Base-by-base conservation (phyloP, 1,284 basidiomycete species). In the Peniophora sp. region DNA sequence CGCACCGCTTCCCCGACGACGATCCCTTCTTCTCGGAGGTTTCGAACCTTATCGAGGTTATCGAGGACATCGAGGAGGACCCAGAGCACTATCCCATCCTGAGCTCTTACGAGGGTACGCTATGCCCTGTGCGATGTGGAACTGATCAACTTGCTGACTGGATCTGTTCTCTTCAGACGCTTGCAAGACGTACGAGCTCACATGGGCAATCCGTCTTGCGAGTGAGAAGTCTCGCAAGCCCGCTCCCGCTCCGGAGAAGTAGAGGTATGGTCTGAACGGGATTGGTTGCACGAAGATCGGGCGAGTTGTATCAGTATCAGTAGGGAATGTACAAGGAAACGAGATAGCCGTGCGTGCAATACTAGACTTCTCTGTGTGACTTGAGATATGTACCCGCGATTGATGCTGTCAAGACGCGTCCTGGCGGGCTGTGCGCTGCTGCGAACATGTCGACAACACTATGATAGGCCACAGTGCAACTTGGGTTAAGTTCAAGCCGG, bases 1-100 rank as follows among this genome's bases (percentile, higher is more conserved):
- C 76, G 44, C 73, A 85, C 64, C 71, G 75, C 48, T 92, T 88
- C 74, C 78, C 78, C 2, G 88, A 93, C 55, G 92, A 95, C 62
- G 92, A 95, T 64, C 90, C 91, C 12, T 94, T 94, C 79, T 92
- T 92, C 76, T 90, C 88, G 22, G 89, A 94, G 68, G 70, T 93
- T 43, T 90, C 88, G 43, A 86, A 88, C 66, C 78, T 88, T 63
- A 86, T 92, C 55, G 89, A 93, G 66, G 75, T 85, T 55, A 81
- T 92, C 54, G 88, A 91, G 68, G 84, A 86, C 59, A 85, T 85
- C 41, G 83, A 86, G 61, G 80, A 83, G 59, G 79, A 86, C 55
- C 76, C 81, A 1, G 83, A 86, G 42, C 76, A 77, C 3, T 74
- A 81, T 17, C 76, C 79, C 57, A 89, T 90, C 59, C 70, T 91